Percentiles rank a stretch among this genome's conserved stretches.
Evolutionary conservation across 2,329 filamentous ascomycete species (phyloP).

Genomic region (Talaromyces sp.): DNA sequence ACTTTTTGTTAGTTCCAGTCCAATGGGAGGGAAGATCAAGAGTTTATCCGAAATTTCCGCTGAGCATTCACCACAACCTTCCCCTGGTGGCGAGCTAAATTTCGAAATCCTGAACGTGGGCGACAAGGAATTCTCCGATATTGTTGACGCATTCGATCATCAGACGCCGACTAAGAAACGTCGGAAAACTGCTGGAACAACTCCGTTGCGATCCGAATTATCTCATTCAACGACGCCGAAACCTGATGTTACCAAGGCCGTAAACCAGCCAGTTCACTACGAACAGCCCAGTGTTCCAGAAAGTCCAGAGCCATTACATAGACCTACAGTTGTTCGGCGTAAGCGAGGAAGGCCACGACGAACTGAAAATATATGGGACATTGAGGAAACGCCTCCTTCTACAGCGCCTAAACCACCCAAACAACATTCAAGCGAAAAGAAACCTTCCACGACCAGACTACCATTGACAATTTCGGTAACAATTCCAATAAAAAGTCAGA

Average conservation of each 20-base stretch:
- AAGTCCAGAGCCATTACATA: conserved; percentile 13
- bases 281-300: conserved; percentile 14
- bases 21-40: conserved; percentile 32
- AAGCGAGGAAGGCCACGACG: conserved; percentile 21
- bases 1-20: conserved; percentile 32
- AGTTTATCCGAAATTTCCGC: conserved; percentile 39
- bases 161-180: conserved; percentile 33
- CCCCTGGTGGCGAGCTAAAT: conserved; percentile 27
- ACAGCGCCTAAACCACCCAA: conserved; percentile 4
- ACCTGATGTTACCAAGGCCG: conserved; percentile 13
- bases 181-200: conserved; percentile 16
- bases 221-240: conserved; percentile 18
- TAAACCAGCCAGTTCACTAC: conserved; percentile 13
- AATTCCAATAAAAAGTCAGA: conserved; percentile 1
- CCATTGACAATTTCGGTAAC: not conserved
- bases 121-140: conserved; percentile 25
- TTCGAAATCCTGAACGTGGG: conserved; percentile 36
- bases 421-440: not conserved
- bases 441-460: not conserved
- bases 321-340: conserved; percentile 16
- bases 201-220: not conserved
- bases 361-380: conserved; percentile 31
- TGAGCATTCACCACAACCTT: conserved; percentile 36
- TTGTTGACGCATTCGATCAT: conserved; percentile 27
- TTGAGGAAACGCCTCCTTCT: conserved; percentile 27